Conservation (phyloP, 176 grass and related monocot species). For the Eremochloa ophiuroides region DNA sequence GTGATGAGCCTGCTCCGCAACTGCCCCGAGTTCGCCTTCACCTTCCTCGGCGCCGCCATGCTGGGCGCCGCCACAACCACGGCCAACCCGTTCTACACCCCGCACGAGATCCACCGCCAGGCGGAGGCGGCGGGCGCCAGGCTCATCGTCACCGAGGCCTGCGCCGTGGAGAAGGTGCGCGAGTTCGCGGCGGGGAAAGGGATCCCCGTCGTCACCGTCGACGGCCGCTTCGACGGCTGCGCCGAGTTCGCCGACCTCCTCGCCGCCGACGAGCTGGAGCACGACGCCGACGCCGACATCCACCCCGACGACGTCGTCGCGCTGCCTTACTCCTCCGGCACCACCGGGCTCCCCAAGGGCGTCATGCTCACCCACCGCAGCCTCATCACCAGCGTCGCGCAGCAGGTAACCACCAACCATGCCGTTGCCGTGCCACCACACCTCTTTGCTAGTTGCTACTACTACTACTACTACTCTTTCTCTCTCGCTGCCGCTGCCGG, state of each 20-base stretch:
- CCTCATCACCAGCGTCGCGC: conserved; percentile 87
- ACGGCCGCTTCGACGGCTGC: conserved; percentile 55
- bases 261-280: conserved; percentile 23
- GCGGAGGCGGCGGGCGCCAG: conserved; percentile 42
- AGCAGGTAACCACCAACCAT: conserved; percentile 55
- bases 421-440: background rate
- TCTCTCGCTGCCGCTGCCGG: background rate
- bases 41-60: conserved; percentile 48
- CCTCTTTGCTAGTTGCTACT: too few relatives aligned
- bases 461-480: too few relatives aligned
- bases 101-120: conserved; percentile 74
- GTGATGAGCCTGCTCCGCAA: conserved; percentile 82
- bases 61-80: conserved; percentile 73
- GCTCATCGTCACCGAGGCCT: conserved; percentile 78
- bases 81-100: conserved; percentile 77
- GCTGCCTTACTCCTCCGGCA: conserved; percentile 79
- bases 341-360: conserved; percentile 83
- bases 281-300: conserved; percentile 46
- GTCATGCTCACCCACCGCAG: conserved; percentile 98
- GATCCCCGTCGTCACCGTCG: conserved; percentile 42
- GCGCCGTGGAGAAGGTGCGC: conserved; percentile 59
- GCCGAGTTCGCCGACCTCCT: conserved; percentile 50
- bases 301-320: conserved; percentile 74
- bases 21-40: conserved; percentile 75
- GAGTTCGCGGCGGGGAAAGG: conserved; percentile 36